Evolutionary conservation across 2,329 filamentous ascomycete genomes (phyloP).

Genomic region (Chalaropsis ovoidea): DNA sequence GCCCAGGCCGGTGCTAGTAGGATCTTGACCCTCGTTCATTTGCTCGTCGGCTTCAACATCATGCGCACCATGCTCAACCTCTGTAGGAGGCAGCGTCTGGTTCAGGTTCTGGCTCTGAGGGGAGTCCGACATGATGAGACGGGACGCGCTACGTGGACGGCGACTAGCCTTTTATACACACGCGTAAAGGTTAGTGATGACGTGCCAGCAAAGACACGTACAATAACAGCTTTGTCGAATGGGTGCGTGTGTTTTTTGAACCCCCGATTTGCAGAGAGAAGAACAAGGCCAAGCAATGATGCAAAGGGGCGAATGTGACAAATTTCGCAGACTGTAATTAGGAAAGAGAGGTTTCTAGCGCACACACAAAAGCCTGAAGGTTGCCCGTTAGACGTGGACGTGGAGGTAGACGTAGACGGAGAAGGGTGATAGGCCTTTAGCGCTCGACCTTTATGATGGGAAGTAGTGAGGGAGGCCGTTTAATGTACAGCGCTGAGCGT

Average conservation of each 20-base stretch:
- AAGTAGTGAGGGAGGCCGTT: not conserved
- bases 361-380: not conserved
- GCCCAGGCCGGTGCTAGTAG: constrained; percentile 63
- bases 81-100: constrained; percentile 49
- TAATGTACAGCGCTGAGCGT: not conserved
- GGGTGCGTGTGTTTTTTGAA: not conserved
- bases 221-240: not conserved
- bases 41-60: constrained; percentile 76
- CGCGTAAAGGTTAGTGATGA: not conserved
- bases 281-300: not conserved
- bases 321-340: not conserved
- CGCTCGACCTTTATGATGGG: not conserved
- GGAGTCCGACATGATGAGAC: constrained; percentile 62
- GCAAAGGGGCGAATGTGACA: not conserved
- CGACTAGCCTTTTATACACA: not conserved
- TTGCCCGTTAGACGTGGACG: too few relatives aligned
- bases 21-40: constrained; percentile 79
- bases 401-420: not conserved
- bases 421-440: not conserved
- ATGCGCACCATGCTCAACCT: constrained; percentile 86
- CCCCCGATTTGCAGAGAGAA: not conserved
- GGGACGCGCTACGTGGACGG: not conserved
- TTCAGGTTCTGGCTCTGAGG: constrained; percentile 57
- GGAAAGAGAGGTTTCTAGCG: not conserved
- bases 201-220: not conserved